A percentile compares a stretch with the other conserved stretches of the same genome.
phyloP scores from a whole-genome alignment of 2,329 filamentous ascomycete species.

The Colletotrichum zoysiae region DNA sequence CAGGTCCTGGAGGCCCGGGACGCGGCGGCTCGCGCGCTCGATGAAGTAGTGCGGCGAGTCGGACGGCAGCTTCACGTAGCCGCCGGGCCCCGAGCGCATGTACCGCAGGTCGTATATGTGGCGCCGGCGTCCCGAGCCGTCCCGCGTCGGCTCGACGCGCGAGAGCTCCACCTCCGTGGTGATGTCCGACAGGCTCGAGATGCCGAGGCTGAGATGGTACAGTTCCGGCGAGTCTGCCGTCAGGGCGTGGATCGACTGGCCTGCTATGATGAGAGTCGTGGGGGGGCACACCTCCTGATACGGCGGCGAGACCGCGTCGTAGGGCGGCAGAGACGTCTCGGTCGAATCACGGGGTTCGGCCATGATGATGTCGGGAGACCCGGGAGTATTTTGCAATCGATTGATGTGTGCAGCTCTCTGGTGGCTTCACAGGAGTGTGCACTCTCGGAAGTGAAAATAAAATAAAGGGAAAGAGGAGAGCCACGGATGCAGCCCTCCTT shows the following conservation, averaged over 20 bases:
- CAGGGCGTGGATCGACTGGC: conserved; percentile 24
- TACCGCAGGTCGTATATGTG: conserved; percentile 24
- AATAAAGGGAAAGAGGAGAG: neutral
- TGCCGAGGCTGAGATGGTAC: conserved; percentile 19
- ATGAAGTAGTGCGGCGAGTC: conserved; percentile 22
- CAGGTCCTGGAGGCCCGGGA: conserved; percentile 11
- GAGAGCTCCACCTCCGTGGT: conserved; percentile 24
- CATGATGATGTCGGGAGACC: conserved; percentile 4
- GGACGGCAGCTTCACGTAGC: conserved; percentile 18
- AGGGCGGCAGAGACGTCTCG: conserved; percentile 7
- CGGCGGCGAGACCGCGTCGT: conserved; percentile 11
- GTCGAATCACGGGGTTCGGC: neutral
- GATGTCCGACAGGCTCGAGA: conserved; percentile 16
- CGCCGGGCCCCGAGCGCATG: conserved; percentile 18
- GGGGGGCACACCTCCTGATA: conserved; percentile 22
- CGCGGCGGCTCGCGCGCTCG: conserved; percentile 2
- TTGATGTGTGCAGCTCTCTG: neutral
- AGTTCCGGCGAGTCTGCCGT: conserved; percentile 9
- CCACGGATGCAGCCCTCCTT: neutral
- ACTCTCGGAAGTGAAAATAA: conserved; percentile 4
- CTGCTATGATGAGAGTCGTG: conserved; percentile 8
- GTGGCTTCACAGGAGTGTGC: neutral
- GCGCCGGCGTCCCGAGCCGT: conserved; percentile 12
- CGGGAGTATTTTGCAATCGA: neutral
- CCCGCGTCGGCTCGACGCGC: conserved; percentile 10